Conservation (phyloP, 495 filamentous ascomycete species). For the Penicillium coffeae region DNA sequence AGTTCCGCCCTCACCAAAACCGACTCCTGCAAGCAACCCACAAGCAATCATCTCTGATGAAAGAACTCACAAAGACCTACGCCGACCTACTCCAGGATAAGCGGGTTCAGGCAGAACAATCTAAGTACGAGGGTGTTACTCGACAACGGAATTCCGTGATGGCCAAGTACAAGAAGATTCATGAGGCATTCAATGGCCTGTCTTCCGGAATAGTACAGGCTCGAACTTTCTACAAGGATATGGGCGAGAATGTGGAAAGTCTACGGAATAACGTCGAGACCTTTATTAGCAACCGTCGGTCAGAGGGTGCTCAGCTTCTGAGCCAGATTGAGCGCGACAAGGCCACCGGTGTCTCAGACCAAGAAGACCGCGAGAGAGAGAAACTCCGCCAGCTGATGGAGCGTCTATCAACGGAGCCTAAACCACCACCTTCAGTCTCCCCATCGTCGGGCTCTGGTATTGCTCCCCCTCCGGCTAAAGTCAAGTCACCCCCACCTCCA, state of each 20-base stretch:
- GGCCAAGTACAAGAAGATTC: constrained; percentile 83
- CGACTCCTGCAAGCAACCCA: constrained; percentile 87
- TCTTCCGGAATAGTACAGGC: constrained; percentile 79
- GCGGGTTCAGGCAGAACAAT: constrained; percentile 88
- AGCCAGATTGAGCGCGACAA: constrained; percentile 81
- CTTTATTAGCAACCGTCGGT: constrained; percentile 90
- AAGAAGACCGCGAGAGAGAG: constrained; percentile 82
- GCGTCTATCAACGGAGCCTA: constrained; percentile 78
- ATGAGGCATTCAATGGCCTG: constrained; percentile 91
- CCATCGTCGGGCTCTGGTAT: constrained; percentile 39
- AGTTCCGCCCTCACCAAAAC: constrained; percentile 91
- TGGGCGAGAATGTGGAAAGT: constrained; percentile 91
- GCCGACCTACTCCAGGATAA: constrained; percentile 89
- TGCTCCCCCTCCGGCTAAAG: constrained; percentile 30
- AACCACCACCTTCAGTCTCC: constrained; percentile 37
- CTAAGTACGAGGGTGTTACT: constrained; percentile 85
- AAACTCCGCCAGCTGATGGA: constrained; percentile 89
- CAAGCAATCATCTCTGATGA: constrained; percentile 90
- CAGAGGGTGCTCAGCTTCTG: constrained; percentile 86
- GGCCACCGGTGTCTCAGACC: constrained; percentile 60
- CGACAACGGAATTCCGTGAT: constrained; percentile 77
- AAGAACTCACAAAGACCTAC: constrained; percentile 87
- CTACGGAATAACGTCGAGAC: constrained; percentile 95
- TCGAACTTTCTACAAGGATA: constrained; percentile 89
- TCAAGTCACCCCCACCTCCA: constrained; percentile 43